A percentile compares a stretch with the other conserved stretches of the same genome.
Evolutionary conservation across 2,329 filamentous ascomycete species (phyloP).

Genomic region (Epichloe uncinata): DNA sequence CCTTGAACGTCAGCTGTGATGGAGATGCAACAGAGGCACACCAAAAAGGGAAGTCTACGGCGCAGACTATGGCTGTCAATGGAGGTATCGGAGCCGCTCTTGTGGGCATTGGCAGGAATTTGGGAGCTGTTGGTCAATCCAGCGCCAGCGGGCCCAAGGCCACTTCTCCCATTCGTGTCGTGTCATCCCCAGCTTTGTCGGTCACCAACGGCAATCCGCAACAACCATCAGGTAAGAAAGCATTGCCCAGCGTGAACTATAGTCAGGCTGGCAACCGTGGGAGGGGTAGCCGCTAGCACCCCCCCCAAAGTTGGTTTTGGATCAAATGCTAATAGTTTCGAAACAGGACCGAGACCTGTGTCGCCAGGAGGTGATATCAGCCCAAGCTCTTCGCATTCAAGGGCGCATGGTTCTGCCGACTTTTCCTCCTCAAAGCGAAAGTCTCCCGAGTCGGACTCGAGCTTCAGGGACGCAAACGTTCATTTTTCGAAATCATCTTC

Average conservation of each 20-base stretch:
- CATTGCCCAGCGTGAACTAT: slow-evolving; percentile 41
- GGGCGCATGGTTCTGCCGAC: slow-evolving; percentile 6
- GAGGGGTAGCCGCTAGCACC: slow-evolving; percentile 46
- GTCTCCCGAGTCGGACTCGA: slow-evolving; percentile 58
- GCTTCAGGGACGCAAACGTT: slow-evolving; percentile 69
- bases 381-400: slow-evolving; percentile 32
- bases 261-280: slow-evolving; percentile 30
- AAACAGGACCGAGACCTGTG: slow-evolving; percentile 30
- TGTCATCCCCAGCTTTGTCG: slow-evolving; percentile 21
- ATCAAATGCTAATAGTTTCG: slow-evolving; percentile 28
- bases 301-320: slow-evolving; percentile 7
- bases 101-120: slow-evolving; percentile 45
- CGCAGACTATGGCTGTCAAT: slow-evolving; percentile 14
- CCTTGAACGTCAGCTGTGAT: slow-evolving; percentile 11
- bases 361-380: slow-evolving; percentile 34
- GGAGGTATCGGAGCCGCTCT: slow-evolving; percentile 59
- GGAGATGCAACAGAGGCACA: slow-evolving; percentile 37
- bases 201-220: slow-evolving; percentile 21
- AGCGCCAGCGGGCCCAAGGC: slow-evolving; percentile 25
- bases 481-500: slow-evolving; percentile 50
- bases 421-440: slow-evolving; percentile 9
- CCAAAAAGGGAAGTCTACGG: slow-evolving; percentile 20
- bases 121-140: slow-evolving; percentile 44
- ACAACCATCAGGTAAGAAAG: slow-evolving; percentile 40
- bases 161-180: slow-evolving; percentile 28